phyloP scores from a whole-genome alignment of 345 rosid species.

The Salix caprea region DNA sequence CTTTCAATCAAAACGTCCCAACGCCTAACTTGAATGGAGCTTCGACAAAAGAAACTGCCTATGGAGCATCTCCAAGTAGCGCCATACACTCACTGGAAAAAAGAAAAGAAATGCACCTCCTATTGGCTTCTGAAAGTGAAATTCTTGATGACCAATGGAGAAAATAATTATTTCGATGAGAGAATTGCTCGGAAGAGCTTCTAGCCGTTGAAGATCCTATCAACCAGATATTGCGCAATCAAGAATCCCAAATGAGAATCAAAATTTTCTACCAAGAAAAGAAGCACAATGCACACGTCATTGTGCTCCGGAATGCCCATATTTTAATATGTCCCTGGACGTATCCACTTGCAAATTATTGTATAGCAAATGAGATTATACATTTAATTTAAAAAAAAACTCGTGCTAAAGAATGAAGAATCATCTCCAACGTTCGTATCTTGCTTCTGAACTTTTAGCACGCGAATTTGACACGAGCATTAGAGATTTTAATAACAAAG shows the following conservation, averaged over 20 bases:
- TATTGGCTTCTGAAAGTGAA: not conserved
- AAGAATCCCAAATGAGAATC: slow-evolving; percentile 1
- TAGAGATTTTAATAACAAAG: not conserved
- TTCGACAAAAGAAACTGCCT: not conserved
- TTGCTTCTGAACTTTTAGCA: not conserved
- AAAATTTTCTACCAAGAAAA: slow-evolving; percentile 1
- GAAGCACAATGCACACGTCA: not conserved
- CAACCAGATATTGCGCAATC: slow-evolving; percentile 22
- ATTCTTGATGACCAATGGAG: not conserved
- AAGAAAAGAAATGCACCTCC: not conserved
- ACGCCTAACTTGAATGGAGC: not conserved
- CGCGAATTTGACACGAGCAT: slow-evolving; percentile 3
- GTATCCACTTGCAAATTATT: not conserved
- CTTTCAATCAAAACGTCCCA: not conserved
- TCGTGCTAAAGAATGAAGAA: not conserved
- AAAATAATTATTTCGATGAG: not conserved
- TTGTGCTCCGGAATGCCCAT: not conserved
- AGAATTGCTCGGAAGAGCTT: slow-evolving; percentile 8
- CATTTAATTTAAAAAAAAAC: not conserved
- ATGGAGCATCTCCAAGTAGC: not conserved
- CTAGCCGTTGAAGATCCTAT: slow-evolving; percentile 20
- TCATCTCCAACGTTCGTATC: not conserved
- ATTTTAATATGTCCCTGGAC: not conserved
- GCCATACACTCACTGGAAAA: not conserved
- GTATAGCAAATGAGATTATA: not conserved